phyloP scores from a whole-genome alignment of 495 filamentous ascomycete species.

The Hapsidospora chrysogenum region DNA sequence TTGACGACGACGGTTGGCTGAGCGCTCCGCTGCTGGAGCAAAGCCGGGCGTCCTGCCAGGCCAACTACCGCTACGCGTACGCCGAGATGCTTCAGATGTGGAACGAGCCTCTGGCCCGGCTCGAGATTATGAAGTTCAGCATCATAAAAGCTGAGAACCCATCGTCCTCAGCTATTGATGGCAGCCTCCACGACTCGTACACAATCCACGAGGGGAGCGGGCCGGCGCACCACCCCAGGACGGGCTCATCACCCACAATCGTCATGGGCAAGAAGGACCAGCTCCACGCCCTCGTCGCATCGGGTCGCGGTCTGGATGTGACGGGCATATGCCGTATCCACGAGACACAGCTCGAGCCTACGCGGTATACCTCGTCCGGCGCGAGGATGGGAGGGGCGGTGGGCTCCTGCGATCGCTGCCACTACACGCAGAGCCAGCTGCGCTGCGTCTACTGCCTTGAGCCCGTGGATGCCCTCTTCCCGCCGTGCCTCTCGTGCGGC shows the following conservation, averaged over 20 bases:
- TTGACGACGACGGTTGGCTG: slow-evolving; percentile 61
- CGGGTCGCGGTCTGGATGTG: slow-evolving; percentile 36
- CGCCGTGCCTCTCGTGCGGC: slow-evolving; percentile 43
- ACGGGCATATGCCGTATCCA: slow-evolving; percentile 42
- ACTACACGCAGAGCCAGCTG: slow-evolving; percentile 33
- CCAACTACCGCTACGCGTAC: slow-evolving; percentile 60
- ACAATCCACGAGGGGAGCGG: slow-evolving; percentile 6
- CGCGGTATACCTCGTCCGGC: slow-evolving; percentile 16
- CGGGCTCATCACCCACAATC: slow-evolving; percentile 24
- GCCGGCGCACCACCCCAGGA: slow-evolving; percentile 4
- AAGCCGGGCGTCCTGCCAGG: slow-evolving; percentile 39
- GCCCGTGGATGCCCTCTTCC: slow-evolving; percentile 36
- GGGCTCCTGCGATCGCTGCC: slow-evolving; percentile 33
- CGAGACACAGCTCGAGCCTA: slow-evolving; percentile 34
- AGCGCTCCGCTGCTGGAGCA: slow-evolving; percentile 53
- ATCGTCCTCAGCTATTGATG: slow-evolving; percentile 7
- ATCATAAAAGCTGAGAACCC: slow-evolving; percentile 29
- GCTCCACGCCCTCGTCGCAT: slow-evolving; percentile 17
- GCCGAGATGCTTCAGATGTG: slow-evolving; percentile 70
- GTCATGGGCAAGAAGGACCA: slow-evolving; percentile 28
- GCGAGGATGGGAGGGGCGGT: slow-evolving; percentile 26
- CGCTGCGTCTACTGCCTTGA: slow-evolving; percentile 42
- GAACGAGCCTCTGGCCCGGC: slow-evolving; percentile 55
- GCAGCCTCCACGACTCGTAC: slow-evolving; percentile 16
- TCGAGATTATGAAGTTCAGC: slow-evolving; percentile 78